Percentiles rank a stretch among this genome's conserved stretches.
Conservation (phyloP, 2,329 filamentous ascomycete genomes). For the Penicillium brevicompactum region DNA sequence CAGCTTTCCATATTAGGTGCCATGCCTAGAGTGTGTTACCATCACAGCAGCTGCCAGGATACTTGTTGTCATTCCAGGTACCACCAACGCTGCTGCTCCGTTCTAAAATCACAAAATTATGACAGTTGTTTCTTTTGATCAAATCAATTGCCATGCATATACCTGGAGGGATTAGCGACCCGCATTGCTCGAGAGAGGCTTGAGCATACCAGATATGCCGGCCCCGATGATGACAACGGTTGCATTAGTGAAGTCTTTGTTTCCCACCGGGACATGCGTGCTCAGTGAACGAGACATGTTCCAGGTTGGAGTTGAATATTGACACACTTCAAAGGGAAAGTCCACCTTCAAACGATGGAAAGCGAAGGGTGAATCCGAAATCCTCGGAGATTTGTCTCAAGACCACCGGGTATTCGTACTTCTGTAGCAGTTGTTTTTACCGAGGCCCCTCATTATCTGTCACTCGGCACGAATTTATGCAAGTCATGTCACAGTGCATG, state of each 20-base stretch:
- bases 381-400: background rate
- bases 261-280: constrained; percentile 36
- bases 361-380: background rate
- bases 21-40: constrained; percentile 26
- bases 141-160: constrained; percentile 62
- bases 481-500: background rate
- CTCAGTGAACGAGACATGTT: constrained; percentile 7
- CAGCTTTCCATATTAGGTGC: background rate
- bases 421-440: background rate
- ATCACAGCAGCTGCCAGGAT: constrained; percentile 59
- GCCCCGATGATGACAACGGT: constrained; percentile 62
- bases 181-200: background rate
- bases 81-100: constrained; percentile 23
- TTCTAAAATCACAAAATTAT: constrained; percentile 25
- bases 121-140: constrained; percentile 40
- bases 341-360: background rate
- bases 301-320: background rate
- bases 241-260: constrained; percentile 54
- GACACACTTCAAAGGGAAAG: background rate
- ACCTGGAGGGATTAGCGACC: constrained; percentile 32
- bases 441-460: constrained; percentile 3
- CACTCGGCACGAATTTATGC: background rate
- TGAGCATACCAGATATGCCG: constrained; percentile 51
- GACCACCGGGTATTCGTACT: background rate
- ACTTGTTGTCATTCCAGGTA: constrained; percentile 51